These are phyloP conservation scores for Ambrosia hybrid DNA, from an alignment of 140 eudicot species.

Conservation along the genomic window DNA sequence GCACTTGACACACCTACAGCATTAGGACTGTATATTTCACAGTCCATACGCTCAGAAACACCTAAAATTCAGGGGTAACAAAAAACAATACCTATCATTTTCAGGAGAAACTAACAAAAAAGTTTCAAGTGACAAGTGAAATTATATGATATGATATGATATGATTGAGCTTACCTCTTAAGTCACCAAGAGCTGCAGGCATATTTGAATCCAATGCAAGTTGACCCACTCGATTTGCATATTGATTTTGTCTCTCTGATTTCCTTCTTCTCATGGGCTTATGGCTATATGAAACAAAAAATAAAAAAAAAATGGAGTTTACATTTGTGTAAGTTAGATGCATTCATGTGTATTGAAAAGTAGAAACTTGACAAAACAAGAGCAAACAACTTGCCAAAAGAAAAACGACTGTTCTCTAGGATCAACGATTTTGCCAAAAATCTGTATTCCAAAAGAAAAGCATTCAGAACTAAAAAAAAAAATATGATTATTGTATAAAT, in stretches of 20 bases:
- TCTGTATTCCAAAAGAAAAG: slow-evolving; percentile 35
- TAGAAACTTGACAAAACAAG: neutral
- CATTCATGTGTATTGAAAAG: neutral
- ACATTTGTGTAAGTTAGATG: slow-evolving; percentile 11
- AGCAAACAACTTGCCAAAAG: slow-evolving; percentile 47
- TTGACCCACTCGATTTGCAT: slow-evolving; percentile 46
- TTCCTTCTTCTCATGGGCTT: slow-evolving; percentile 43
- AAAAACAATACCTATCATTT: neutral
- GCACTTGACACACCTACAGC: slow-evolving; percentile 47
- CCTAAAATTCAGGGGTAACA: slow-evolving; percentile 13
- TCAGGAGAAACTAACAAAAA: slow-evolving; percentile 1
- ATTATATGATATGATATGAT: slow-evolving; percentile 27
- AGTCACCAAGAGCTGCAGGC: slow-evolving; percentile 39
- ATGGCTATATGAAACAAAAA: slow-evolving; percentile 31
- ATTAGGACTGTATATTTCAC: slow-evolving; percentile 47
- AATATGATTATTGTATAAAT: neutral
- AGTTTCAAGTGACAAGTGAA: neutral
- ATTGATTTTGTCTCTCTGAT: slow-evolving; percentile 29
- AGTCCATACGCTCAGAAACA: slow-evolving; percentile 40
- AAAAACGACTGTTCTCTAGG: slow-evolving; percentile 57
- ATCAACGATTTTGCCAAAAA: slow-evolving; percentile 57
- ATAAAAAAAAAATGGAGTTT: neutral
- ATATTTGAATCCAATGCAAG: slow-evolving; percentile 41
- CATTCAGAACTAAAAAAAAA: neutral
- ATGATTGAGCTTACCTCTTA: slow-evolving; percentile 40